Conservation (phyloP, 768 basidiomycete genomes). For the Mycena metata region DNA sequence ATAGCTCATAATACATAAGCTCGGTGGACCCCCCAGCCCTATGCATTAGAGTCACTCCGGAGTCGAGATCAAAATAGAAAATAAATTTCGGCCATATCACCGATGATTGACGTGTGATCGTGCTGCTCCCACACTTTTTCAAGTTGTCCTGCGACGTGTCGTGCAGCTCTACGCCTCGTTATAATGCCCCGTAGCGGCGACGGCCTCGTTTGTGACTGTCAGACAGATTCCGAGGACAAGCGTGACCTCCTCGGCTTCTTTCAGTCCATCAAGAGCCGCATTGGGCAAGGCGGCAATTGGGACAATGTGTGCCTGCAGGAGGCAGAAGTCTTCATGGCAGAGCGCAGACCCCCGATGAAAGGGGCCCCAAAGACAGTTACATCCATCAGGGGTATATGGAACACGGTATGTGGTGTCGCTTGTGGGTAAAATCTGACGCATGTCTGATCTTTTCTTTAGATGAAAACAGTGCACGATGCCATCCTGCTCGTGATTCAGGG, state of each 20-base stretch:
- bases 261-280: background rate
- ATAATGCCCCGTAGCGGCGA: background rate
- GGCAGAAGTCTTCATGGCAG: too few species aligned
- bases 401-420: background rate
- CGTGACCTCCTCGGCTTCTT: background rate
- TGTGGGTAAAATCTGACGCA: too few species aligned
- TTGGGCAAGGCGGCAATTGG: slow-evolving; percentile 4
- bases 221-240: background rate
- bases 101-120: too few species aligned
- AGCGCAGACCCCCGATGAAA: slow-evolving; percentile 1
- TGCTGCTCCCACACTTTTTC: too few species aligned
- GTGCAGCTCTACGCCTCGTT: background rate
- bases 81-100: too few species aligned
- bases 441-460: too few species aligned
- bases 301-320: too few species aligned
- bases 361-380: slow-evolving; percentile 1
- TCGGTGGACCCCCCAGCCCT: too few species aligned
- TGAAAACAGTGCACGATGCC: slow-evolving; percentile 15
- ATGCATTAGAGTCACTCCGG: too few species aligned
- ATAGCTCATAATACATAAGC: too few species aligned
- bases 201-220: background rate
- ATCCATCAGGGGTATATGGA: background rate
- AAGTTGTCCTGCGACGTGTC: too few species aligned
- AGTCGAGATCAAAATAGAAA: too few species aligned
- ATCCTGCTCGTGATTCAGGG: slow-evolving; percentile 8